A percentile compares a stretch with the other conserved stretches of the same genome.
These are phyloP conservation scores for Pichia deserticola DNA, from an alignment of 805 yeast genomes.

Conservation along the genomic window DNA sequence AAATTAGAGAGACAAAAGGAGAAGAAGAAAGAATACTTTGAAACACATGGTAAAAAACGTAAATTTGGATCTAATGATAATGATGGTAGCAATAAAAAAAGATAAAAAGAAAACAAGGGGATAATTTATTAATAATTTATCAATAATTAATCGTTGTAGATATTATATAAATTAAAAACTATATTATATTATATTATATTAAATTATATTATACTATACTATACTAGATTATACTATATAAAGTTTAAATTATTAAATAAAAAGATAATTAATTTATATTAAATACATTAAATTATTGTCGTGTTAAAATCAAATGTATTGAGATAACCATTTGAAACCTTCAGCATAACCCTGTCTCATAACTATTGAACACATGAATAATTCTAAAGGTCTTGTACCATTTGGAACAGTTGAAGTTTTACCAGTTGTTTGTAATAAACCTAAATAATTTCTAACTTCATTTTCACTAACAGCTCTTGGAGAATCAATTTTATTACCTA, in stretches of 20 bases:
- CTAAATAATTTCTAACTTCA: constrained; percentile 85
- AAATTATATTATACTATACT: background rate
- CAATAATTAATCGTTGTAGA: no score
- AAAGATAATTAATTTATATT: background rate
- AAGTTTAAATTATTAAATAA: no score
- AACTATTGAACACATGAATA: constrained; percentile 95
- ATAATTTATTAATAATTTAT: no score
- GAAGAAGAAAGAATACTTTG: constrained; percentile 81
- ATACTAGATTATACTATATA: no score
- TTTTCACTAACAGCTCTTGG: constrained; percentile 92
- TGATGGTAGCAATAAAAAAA: constrained; percentile 24
- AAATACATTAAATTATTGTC: background rate
- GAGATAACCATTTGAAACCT: constrained; percentile 97
- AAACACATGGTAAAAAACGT: constrained; percentile 62
- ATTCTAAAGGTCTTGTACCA: constrained; percentile 84
- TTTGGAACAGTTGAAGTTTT: constrained; percentile 66
- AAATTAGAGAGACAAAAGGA: constrained; percentile 71
- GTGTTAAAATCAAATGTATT: constrained; percentile 55
- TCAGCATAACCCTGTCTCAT: constrained; percentile 99
- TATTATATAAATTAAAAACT: background rate
- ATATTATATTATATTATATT: background rate
- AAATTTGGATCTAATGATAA: constrained; percentile 28
- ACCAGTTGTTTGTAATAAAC: constrained; percentile 85
- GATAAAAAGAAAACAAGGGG: background rate
- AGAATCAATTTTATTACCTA: constrained; percentile 95